Conservation (phyloP, 768 basidiomycete genomes). For the Mycena epipterygia region DNA sequence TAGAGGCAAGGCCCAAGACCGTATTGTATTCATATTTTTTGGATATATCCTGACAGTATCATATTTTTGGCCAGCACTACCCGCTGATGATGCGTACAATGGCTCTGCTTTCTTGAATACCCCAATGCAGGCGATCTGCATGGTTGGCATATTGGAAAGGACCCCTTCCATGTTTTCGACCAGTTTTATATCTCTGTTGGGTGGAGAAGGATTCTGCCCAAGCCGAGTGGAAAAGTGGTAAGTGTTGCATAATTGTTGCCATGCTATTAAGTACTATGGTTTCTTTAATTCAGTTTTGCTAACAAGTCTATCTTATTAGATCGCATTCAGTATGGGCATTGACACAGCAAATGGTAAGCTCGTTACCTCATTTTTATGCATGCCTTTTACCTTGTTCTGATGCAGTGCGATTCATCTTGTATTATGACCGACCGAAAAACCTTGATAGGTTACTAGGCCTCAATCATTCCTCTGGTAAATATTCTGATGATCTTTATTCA, state of each 20-base stretch:
- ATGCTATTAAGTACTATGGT: conserved; percentile 1
- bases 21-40: too few species aligned
- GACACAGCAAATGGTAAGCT: conserved; percentile 66
- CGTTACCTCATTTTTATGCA: not conserved
- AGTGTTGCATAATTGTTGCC: conserved; percentile 8
- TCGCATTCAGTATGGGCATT: conserved; percentile 85
- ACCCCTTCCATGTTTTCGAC: too few species aligned
- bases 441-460: conserved; percentile 3
- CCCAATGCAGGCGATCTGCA: too few species aligned
- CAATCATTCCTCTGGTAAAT: not conserved
- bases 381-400: not conserved
- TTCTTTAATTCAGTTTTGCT: not conserved
- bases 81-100: too few species aligned
- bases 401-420: conserved; percentile 9
- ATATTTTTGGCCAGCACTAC: too few species aligned
- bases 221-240: conserved; percentile 3
- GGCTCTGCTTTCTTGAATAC: too few species aligned
- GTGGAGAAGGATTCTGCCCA: not conserved
- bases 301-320: conserved; percentile 47
- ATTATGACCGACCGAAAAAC: conserved; percentile 6
- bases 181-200: too few species aligned
- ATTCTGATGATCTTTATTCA: not conserved
- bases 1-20: too few species aligned
- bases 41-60: too few species aligned
- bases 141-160: too few species aligned